phyloP scores from a whole-genome alignment of 208 protist genomes.

The Porcisia deanei region DNA sequence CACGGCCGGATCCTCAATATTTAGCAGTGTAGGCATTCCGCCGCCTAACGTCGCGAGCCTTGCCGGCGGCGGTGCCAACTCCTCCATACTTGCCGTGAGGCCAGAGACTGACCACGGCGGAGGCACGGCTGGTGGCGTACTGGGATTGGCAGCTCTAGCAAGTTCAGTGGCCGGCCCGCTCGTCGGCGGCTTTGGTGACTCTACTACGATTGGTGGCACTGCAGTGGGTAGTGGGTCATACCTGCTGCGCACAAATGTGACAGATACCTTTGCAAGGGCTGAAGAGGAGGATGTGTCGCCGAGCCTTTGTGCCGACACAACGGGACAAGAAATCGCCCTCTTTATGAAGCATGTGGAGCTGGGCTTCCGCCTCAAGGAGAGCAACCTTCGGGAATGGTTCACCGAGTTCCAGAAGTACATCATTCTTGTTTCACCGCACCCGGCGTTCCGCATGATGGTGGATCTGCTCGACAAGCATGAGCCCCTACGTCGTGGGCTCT shows the following conservation, averaged over 20 bases:
- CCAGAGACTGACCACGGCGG: conserved; percentile 8
- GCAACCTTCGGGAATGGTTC: conserved; percentile 89
- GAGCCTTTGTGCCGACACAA: conserved; percentile 17
- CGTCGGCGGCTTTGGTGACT: conserved; percentile 6
- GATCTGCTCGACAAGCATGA: conserved; percentile 93
- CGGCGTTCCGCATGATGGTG: conserved; percentile 88
- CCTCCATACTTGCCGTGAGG: conserved; percentile 1
- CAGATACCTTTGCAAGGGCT: conserved; percentile 20
- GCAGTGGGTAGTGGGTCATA: conserved; percentile 23
- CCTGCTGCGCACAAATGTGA: conserved; percentile 27
- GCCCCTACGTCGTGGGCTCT: conserved; percentile 86
- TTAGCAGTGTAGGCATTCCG: conserved; percentile 17
- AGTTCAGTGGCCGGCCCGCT: conserved; percentile 18
- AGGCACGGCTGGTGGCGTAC: conserved; percentile 5
- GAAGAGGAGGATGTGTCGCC: conserved; percentile 30
- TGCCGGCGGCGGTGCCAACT: conserved; percentile 19
- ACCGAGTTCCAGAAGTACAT: conserved; percentile 88
- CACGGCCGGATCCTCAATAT: conserved; percentile 11
- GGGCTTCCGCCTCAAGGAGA: conserved; percentile 76
- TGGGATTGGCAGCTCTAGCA: conserved; percentile 2
- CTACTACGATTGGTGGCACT: neutral
- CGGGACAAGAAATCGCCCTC: conserved; percentile 58
- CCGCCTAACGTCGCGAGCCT: conserved; percentile 21
- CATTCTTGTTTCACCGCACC: conserved; percentile 85
- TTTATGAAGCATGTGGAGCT: conserved; percentile 89